Evolutionary conservation across 805 yeast species (phyloP).

Genomic region (Blastobotrys mokoenaii): DNA sequence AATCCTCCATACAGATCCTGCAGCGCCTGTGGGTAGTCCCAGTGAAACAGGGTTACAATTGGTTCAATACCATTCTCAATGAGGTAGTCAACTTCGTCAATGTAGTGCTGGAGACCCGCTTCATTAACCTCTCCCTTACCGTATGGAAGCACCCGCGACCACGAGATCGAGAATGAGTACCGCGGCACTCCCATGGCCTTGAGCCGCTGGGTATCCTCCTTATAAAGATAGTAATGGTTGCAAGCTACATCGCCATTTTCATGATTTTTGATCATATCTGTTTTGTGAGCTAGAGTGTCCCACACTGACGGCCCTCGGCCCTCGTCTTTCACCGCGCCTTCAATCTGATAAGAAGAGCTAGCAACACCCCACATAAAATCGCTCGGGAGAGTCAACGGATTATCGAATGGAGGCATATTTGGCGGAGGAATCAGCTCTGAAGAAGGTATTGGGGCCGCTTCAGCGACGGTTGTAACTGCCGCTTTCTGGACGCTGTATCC

Average conservation of each 20-base stretch:
- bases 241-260: conserved; percentile 24
- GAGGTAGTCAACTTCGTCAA: conserved; percentile 26
- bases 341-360: conserved; percentile 31
- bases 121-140: conserved; percentile 19
- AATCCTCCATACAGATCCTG: conserved; percentile 25
- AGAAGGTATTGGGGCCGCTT: conserved; percentile 8
- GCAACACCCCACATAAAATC: conserved; percentile 27
- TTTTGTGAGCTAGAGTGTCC: conserved; percentile 22
- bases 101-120: conserved; percentile 28
- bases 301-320: conserved; percentile 28
- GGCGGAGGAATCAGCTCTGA: conserved; percentile 15
- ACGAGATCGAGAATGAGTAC: conserved; percentile 31
- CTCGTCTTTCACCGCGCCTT: conserved; percentile 31
- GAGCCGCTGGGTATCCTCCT: conserved; percentile 28
- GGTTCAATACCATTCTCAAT: conserved; percentile 24
- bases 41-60: conserved; percentile 30
- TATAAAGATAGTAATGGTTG: conserved; percentile 29
- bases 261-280: conserved; percentile 12
- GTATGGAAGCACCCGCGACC: conserved; percentile 31
- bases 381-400: conserved; percentile 8
- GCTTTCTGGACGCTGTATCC: conserved; percentile 11
- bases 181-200: conserved; percentile 29
- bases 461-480: conserved; percentile 5
- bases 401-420: conserved; percentile 5
- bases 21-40: conserved; percentile 28